Evolutionary conservation across 805 yeast genomes (phyloP), one percentile per base, ranked within the genome.

Genomic region (Cyberlindnera sargentensis): DNA sequence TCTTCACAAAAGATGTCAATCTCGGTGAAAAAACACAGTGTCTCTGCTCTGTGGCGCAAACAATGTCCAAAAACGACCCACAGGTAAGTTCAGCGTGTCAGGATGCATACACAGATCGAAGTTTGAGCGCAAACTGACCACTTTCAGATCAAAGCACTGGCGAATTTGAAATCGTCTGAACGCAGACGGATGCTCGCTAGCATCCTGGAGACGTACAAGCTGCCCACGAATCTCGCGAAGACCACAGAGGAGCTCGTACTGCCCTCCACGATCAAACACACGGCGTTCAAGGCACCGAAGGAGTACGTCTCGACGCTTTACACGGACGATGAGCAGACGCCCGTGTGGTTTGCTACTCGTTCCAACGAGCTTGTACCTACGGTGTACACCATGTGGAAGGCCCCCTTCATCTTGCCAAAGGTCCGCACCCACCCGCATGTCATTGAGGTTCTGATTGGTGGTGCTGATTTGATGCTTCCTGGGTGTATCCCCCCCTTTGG

Each of bases 121-220:
- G 30, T 28, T 28, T 28, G 6, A 6, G 9, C 28, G n/a, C 3
- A 8, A 3, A 39, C 43, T 37, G 26, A 35, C 44, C 3, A 5
- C 23, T 45, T 29, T 4, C 42, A 74, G 56, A 68, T 82, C 45
- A 90, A 89, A 64, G 80, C 95, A 4, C 68, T 79, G 41, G 75
- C 95, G 23, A 86, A 87, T 53, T 70, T 93, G 46, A 89, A 88
- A 62, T 76, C 86, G 10, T 84, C 95, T 0, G 97, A 88, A 50
- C 68, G 93, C 34, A 74, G 85, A 49, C 72, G 72, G 48, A 39
- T 49, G 47, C 41, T 49, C 8, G 26, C 41, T 4, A 52, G 58
- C 4, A 67, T 82, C 29, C 67, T 78, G 49, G 52, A 61, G 24
- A 58, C 53, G 28, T 79, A 71, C 51, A 55, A 52, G 8, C 55